Evolutionary conservation across 768 basidiomycete species (phyloP).

Genomic region (Mycena sanguinolenta): DNA sequence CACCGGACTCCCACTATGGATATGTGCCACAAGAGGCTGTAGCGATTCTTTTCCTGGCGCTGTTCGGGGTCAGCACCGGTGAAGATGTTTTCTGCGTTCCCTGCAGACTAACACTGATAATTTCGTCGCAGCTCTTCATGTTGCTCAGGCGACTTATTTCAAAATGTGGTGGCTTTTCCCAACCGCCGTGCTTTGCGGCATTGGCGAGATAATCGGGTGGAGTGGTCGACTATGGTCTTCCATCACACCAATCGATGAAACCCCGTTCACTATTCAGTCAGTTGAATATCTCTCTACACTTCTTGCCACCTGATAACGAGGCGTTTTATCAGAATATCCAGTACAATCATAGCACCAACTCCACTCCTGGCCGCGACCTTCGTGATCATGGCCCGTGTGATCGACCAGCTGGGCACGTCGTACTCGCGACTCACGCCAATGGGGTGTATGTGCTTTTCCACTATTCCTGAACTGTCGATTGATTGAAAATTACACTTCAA

Average conservation of each 20-base stretch:
- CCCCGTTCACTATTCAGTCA: slow-evolving; percentile 45
- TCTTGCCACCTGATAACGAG: too few species aligned
- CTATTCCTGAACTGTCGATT: slow-evolving; percentile 16
- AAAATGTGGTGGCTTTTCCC: slow-evolving; percentile 67
- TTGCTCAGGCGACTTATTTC: slow-evolving; percentile 56
- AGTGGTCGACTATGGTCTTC: too few species aligned
- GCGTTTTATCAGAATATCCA: slow-evolving; percentile 47
- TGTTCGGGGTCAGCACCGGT: slow-evolving; percentile 58
- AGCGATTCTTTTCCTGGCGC: slow-evolving; percentile 21
- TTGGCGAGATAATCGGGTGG: too few species aligned
- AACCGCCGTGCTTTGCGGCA: too few species aligned
- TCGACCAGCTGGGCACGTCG: slow-evolving; percentile 54
- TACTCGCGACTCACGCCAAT: slow-evolving; percentile 63
- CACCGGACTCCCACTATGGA: too few species aligned
- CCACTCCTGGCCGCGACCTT: slow-evolving; percentile 71
- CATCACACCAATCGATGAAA: too few species aligned
- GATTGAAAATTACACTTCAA: slow-evolving; percentile 33
- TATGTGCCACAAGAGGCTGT: neutral
- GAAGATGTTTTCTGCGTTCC: slow-evolving; percentile 3
- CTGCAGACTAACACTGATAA: neutral
- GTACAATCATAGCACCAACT: slow-evolving; percentile 68
- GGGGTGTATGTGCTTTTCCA: slow-evolving; percentile 49
- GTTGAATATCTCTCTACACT: too few species aligned
- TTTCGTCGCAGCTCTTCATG: slow-evolving; percentile 57
- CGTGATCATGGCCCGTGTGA: slow-evolving; percentile 62